Evolutionary conservation across 441 rosid species (phyloP).

Genomic region (Dalechampia spathulata): DNA sequence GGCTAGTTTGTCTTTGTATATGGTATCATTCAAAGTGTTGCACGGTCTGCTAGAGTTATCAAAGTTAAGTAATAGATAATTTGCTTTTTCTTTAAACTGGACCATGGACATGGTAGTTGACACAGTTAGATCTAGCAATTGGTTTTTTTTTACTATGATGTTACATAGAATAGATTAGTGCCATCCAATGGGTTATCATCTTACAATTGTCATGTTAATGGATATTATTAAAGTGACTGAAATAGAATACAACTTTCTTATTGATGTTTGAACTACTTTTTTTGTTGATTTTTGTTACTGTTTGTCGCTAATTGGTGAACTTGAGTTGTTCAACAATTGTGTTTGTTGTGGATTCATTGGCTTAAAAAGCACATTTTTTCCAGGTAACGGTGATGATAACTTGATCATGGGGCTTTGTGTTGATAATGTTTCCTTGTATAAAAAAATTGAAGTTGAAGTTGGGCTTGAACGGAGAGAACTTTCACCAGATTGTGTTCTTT

Average conservation of each 20-base stretch:
- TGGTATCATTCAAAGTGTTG: not conserved
- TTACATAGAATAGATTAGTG: not conserved
- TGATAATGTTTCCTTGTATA: conserved; percentile 54
- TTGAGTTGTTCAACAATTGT: conserved; percentile 1
- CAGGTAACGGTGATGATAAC: conserved; percentile 83
- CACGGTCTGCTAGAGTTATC: not conserved
- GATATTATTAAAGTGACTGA: not conserved
- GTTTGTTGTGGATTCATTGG: conserved; percentile 1
- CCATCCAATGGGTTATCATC: not conserved
- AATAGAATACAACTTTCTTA: not conserved
- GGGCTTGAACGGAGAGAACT: conserved; percentile 67
- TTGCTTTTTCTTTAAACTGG: conserved; percentile 57
- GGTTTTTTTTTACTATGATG: not conserved
- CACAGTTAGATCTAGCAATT: not conserved
- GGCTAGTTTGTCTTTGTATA: not conserved
- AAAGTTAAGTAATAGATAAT: not conserved
- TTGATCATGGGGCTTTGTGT: conserved; percentile 78
- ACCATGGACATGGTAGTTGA: not conserved
- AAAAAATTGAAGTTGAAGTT: conserved; percentile 53
- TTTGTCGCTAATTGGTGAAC: not conserved
- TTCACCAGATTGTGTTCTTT: conserved; percentile 59
- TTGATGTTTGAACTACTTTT: not conserved
- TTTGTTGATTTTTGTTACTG: not conserved
- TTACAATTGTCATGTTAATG: no score
- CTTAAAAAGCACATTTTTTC: conserved; percentile 13